These are phyloP conservation scores for Naegleria fowleri DNA, from an alignment of 208 protist species.

Conservation along the genomic window DNA sequence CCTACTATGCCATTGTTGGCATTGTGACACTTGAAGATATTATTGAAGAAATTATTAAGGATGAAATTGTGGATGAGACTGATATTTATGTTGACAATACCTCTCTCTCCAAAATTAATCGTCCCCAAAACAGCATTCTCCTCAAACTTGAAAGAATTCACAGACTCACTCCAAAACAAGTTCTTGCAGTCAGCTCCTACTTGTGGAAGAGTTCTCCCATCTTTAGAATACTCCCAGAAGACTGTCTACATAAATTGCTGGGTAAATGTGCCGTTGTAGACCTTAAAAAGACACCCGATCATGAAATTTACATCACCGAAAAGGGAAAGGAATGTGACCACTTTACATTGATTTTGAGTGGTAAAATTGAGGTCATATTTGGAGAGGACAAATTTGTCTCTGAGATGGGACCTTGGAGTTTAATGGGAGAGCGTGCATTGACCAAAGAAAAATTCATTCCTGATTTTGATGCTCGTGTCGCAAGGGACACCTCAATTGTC, in stretches of 20 bases:
- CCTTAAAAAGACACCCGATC: background rate
- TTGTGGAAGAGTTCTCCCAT: background rate
- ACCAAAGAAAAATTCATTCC: background rate
- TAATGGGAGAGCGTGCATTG: background rate
- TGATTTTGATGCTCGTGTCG: background rate
- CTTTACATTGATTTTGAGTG: conserved; percentile 24
- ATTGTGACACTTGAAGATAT: conserved; percentile 55
- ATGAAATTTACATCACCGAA: background rate
- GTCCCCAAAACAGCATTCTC: background rate
- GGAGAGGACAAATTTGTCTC: background rate
- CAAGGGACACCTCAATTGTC: background rate
- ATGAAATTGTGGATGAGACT: conserved; percentile 48
- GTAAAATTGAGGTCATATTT: conserved; percentile 9
- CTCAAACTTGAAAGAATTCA: background rate
- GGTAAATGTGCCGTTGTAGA: background rate
- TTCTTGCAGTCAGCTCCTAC: background rate
- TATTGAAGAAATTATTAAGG: conserved; percentile 50
- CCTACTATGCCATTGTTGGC: conserved; percentile 73
- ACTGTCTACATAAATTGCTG: background rate
- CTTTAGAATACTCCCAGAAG: background rate
- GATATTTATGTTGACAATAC: conserved; percentile 13
- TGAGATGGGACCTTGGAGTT: conserved; percentile 5
- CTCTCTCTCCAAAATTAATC: background rate
- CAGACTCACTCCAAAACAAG: conserved; percentile 20
- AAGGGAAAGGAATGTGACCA: background rate